These are phyloP conservation scores for Vigna hirtella DNA, from an alignment of 306 rosid species.

Conservation along the genomic window DNA sequence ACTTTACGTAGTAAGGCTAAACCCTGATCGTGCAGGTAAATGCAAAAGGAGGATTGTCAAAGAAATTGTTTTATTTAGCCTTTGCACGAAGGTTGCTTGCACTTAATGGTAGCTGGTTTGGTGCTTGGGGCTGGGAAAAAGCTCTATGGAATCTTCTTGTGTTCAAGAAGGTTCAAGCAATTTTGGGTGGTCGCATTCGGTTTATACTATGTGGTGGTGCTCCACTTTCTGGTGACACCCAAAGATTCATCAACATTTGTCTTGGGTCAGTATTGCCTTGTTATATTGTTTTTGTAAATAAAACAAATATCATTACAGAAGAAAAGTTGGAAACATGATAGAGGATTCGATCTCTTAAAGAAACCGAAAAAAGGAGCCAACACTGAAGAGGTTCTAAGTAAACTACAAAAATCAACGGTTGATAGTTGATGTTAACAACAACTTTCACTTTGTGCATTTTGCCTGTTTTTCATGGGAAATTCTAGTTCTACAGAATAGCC, in stretches of 20 bases:
- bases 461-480: slow-evolving; percentile 12
- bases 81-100: slow-evolving; percentile 85
- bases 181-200: slow-evolving; percentile 90
- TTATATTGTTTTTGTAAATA: not conserved
- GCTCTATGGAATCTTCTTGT: slow-evolving; percentile 78
- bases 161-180: slow-evolving; percentile 84
- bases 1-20: slow-evolving; percentile 27
- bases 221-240: slow-evolving; percentile 91
- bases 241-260: slow-evolving; percentile 98
- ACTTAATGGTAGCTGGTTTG: slow-evolving; percentile 93
- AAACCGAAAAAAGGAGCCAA: not conserved
- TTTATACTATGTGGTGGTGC: slow-evolving; percentile 95
- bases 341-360: not conserved
- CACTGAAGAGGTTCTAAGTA: not conserved
- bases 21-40: slow-evolving; percentile 67
- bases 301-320: slow-evolving; percentile 20
- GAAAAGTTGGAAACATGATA: slow-evolving; percentile 12
- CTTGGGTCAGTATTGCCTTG: slow-evolving; percentile 64
- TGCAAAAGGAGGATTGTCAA: slow-evolving; percentile 78
- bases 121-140: slow-evolving; percentile 93
- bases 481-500: slow-evolving; percentile 20
- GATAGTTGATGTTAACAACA: slow-evolving; percentile 28
- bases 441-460: slow-evolving; percentile 24
- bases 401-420: not conserved
- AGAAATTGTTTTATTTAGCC: slow-evolving; percentile 87